Evolutionary conservation across 2,329 filamentous ascomycete genomes (phyloP).

Genomic region (Aspergillus fischeri): DNA sequence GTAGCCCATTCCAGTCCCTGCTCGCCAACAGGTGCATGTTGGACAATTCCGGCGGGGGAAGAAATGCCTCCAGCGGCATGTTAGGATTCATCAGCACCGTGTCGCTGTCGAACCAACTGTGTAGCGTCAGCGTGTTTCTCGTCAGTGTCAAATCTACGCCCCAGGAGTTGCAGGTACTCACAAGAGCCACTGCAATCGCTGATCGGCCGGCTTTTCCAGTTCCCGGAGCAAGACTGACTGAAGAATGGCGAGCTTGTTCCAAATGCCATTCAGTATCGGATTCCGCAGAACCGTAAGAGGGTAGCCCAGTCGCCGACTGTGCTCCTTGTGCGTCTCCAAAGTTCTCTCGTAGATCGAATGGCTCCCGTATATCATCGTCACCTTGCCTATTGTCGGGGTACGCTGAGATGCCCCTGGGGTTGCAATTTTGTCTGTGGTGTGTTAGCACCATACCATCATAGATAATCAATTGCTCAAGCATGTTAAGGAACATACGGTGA

Average conservation of each 20-base stretch:
- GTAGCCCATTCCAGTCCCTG: constrained; percentile 32
- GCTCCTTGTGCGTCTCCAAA: constrained; percentile 38
- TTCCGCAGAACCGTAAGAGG: constrained; percentile 41
- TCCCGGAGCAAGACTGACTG: constrained; percentile 31
- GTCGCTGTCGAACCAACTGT: constrained; percentile 33
- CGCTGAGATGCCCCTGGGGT: not conserved
- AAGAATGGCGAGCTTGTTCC: constrained; percentile 45
- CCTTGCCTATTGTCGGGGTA: constrained; percentile 11
- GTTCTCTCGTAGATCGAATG: constrained; percentile 39
- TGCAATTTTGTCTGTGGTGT: too few species aligned
- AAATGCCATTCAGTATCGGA: constrained; percentile 40
- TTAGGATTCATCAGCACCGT: constrained; percentile 31
- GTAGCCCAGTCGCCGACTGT: constrained; percentile 40
- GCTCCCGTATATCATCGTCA: constrained; percentile 15
- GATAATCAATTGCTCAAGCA: too few species aligned
- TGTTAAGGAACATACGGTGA: too few species aligned
- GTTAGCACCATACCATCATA: too few species aligned
- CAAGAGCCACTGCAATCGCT: constrained; percentile 32
- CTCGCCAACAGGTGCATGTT: constrained; percentile 28
- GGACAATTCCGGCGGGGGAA: constrained; percentile 25
- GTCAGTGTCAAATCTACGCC: not conserved
- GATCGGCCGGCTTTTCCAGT: constrained; percentile 21
- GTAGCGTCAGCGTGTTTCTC: not conserved
- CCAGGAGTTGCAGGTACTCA: constrained; percentile 5
- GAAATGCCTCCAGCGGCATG: constrained; percentile 30